Percentiles rank a stretch among this genome's conserved stretches.
phyloP scores from a whole-genome alignment of 1,284 basidiomycete genomes.

The Ganoderma boninense region DNA sequence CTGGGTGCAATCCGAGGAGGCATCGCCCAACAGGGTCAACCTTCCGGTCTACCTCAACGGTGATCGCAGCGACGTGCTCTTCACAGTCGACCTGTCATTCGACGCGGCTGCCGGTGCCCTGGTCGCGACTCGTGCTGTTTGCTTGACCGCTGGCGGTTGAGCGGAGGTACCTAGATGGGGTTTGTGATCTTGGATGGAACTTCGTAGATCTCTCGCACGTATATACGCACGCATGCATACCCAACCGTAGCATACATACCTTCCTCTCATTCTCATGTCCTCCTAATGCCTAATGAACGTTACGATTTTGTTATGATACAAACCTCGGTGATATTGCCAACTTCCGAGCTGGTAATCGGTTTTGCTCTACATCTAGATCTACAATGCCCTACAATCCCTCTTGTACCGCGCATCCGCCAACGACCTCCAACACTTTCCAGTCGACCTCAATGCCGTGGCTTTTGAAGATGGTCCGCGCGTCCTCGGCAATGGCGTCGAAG shows the following conservation, averaged over 20 bases:
- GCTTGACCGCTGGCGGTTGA: conserved; percentile 69
- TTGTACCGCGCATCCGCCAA: conserved; percentile 56
- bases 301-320: conserved; percentile 18
- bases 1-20: conserved; percentile 80
- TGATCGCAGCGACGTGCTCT: conserved; percentile 90
- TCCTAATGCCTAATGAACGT: conserved; percentile 33
- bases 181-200: conserved; percentile 22
- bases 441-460: conserved; percentile 81
- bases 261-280: conserved; percentile 23
- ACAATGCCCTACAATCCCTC: conserved; percentile 17
- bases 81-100: conserved; percentile 85
- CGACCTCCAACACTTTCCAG: conserved; percentile 79
- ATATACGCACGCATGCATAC: conserved; percentile 29
- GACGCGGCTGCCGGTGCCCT: conserved; percentile 69
- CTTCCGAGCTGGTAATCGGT: not conserved
- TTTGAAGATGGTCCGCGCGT: conserved; percentile 80
- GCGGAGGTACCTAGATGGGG: conserved; percentile 11
- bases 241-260: conserved; percentile 31
- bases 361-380: conserved; percentile 1
- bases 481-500: conserved; percentile 85
- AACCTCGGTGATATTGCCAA: not conserved
- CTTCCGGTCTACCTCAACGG: conserved; percentile 93
- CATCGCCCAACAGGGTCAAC: conserved; percentile 61
- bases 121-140: conserved; percentile 83
- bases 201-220: conserved; percentile 12